Conservation (phyloP, 2,329 filamentous ascomycete genomes). For the Magnaporthales sp. region DNA sequence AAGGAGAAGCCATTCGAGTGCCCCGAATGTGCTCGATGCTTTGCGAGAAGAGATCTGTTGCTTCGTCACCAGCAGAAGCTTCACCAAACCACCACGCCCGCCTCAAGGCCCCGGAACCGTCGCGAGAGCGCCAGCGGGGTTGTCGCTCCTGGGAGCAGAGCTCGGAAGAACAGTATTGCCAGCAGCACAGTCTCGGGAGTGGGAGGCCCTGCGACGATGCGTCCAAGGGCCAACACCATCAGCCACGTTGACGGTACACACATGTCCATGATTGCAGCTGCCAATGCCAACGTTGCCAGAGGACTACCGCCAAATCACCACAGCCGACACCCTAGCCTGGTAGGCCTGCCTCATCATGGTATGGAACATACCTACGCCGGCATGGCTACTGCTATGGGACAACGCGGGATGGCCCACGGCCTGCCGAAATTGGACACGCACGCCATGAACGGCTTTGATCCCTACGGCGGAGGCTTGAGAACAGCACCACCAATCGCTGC, state of each 20-base stretch:
- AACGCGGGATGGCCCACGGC: conserved; percentile 57
- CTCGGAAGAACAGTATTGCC: conserved; percentile 87
- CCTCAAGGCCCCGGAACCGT: conserved; percentile 76
- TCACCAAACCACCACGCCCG: conserved; percentile 84
- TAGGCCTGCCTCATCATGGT: conserved; percentile 51
- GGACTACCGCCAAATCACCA: conserved; percentile 49
- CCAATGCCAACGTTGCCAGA: conserved; percentile 43
- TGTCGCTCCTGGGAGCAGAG: conserved; percentile 57
- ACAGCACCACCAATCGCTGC: conserved; percentile 65
- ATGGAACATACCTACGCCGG: conserved; percentile 56
- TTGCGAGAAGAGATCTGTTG: conserved; percentile 84
- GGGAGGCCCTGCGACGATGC: conserved; percentile 46
- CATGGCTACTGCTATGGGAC: conserved; percentile 61
- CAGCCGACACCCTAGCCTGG: conserved; percentile 68
- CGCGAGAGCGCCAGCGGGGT: conserved; percentile 80
- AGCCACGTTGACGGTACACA: conserved; percentile 78
- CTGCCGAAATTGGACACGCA: conserved; percentile 80
- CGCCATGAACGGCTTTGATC: conserved; percentile 53
- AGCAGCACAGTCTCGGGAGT: conserved; percentile 37
- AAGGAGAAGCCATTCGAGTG: conserved; percentile 99
- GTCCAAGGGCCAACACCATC: conserved; percentile 91
- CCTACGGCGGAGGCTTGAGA: conserved; percentile 55
- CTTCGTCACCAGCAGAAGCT: conserved; percentile 97
- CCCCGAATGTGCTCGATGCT: conserved; percentile 87
- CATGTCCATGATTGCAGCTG: conserved; percentile 62